Evolutionary conservation across 2,329 filamentous ascomycete genomes (phyloP), one percentile per base, ranked within the genome.

Genomic region (Teratosphaeria zuluensis): DNA sequence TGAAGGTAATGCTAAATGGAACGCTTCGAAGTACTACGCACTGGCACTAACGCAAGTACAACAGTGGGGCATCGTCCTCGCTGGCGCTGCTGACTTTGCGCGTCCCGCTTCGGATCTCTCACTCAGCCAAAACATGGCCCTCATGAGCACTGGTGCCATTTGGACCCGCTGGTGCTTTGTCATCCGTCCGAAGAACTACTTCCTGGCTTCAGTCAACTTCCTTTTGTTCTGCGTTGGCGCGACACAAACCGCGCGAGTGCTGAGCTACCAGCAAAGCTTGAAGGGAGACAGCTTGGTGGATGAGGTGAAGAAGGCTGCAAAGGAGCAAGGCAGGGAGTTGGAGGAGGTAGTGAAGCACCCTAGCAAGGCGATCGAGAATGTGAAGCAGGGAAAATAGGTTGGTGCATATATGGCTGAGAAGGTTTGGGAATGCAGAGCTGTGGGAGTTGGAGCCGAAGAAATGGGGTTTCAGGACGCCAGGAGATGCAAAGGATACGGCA

Each of bases 91-190:
- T 68, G 94, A 99, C 79, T 89, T 99, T 74, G 82, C 86, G 63
- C 91, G 94, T 67, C 94, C 94, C 33, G 90, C 89, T 63, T 89
- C 95, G 75, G 90, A 91, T 75, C 89, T 99, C 66, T 96, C 92
- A 48, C 80, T 96, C 63, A 94, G 89, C 32, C 92, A 96, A 78
- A 99, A 97, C 79, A 80, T 81, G 55, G 92, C 94, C 60, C 83
- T 99, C 67, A 94, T 90, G 72, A 86, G 86, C 68, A 99, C 94
- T 9, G 94, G 94, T 66, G 77, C 88, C 65, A 99, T 99, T 82
- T 99, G 94, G 94, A 99, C 94, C 53, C 85, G 94, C 66, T 99
- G 94, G 94, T 99, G 94, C 81, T 82, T 97, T 73, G 88, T 99
- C 75, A 99, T 99, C 78, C 91, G 86, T 76, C 94, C 94, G 59